These are phyloP conservation scores for Dendrocalamus latiflorus DNA, from an alignment of 202 grass and related monocot species.

Conservation along the genomic window DNA sequence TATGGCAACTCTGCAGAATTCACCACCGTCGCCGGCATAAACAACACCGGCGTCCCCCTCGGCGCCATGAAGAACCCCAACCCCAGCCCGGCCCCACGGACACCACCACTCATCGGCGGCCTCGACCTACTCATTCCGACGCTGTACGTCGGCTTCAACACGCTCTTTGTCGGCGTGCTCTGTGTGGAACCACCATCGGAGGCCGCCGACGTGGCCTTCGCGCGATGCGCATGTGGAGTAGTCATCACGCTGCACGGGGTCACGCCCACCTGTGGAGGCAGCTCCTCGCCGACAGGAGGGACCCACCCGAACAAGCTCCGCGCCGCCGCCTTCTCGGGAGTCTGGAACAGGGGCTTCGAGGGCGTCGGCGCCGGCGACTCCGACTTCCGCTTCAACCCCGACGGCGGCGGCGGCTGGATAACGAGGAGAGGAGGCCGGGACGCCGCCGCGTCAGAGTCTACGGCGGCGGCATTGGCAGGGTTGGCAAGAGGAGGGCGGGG, in stretches of 20 bases:
- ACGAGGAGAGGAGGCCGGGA: conserved; percentile 38
- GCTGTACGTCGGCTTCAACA: conserved; percentile 51
- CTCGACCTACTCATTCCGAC: conserved; percentile 54
- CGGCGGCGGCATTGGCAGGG: not conserved
- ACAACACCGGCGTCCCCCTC: conserved; percentile 24
- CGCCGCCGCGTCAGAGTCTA: not conserved
- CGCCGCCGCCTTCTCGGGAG: conserved; percentile 56
- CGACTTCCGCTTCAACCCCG: conserved; percentile 57
- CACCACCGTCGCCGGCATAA: not conserved
- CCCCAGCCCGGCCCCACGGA: conserved; percentile 15
- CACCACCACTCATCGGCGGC: conserved; percentile 36
- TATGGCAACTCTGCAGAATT: too few species aligned
- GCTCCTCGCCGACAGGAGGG: conserved; percentile 29
- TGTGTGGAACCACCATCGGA: conserved; percentile 70
- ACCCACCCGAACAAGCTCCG: conserved; percentile 75
- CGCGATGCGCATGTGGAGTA: conserved; percentile 54
- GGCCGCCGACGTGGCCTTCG: not conserved
- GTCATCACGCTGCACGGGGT: conserved; percentile 20
- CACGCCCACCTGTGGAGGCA: conserved; percentile 31
- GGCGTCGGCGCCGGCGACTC: conserved; percentile 29
- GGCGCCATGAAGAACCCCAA: conserved; percentile 14
- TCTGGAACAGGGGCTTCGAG: conserved; percentile 43
- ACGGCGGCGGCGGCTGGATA: conserved; percentile 42
- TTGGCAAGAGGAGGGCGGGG: too few species aligned
- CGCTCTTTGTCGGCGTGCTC: conserved; percentile 88